Evolutionary conservation across 169 alveolate genomes (phyloP), one percentile per base, ranked within the genome.

Genomic region (Plasmodium gaboni): DNA sequence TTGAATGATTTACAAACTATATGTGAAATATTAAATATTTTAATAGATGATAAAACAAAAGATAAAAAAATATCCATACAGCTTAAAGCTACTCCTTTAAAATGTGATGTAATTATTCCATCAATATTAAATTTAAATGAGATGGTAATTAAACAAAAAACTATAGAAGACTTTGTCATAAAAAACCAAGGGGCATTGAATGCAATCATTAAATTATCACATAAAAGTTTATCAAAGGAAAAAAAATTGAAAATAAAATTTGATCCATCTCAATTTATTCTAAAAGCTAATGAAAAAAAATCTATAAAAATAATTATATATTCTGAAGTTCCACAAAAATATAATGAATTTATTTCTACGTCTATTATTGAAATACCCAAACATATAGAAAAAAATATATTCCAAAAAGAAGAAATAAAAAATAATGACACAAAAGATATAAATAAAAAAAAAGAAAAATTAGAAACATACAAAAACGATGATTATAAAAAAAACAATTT

Each of bases 331-430:
- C 90, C 90, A 53, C 83, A 68, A 69, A 80, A 67, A 53, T 80
- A 67, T 46, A 60, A 22, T 38, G 80, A 65, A 60, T 38, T 22
- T 10, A 67, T 80, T 51, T 46, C 83, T 38, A 67, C 85, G 22
- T 80, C 90, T 53, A 80, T 80, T 55, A 68, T 80, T 67, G 90
- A 80, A 68, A 60, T 80, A 46, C 90, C 90, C 7, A 80, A 80
- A 60, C 51, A 44, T 12, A 15, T 80, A 24, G 90, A 80, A 28
- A 60, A 28, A 80, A 48, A 80, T 53, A 22, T 67, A 53, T 38
- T 26, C 44, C 59, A 38, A 6, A 19, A 72, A 42, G 67, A 50
- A 60, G 12, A 9, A 44, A 44, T 19, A 44, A 70, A 17, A 51
- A 32, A 32, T 6, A 32, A 32, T 32, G 9, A 32, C 9, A 1